These are phyloP conservation scores for Pouteria campechiana DNA, from an alignment of 179 eudicot species.

Conservation along the genomic window DNA sequence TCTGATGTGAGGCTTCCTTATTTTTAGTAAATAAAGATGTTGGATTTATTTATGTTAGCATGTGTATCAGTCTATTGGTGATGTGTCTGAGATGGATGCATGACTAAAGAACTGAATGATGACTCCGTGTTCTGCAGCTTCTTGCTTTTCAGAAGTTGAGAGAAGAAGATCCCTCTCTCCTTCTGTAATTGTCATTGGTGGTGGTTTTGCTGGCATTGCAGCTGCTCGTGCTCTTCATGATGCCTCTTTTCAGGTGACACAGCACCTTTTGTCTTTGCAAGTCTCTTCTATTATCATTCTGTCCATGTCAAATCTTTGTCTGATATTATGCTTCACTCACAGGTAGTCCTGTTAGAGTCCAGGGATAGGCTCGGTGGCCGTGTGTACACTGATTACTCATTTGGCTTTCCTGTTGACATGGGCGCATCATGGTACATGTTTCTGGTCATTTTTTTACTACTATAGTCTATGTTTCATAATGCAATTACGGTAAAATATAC, in stretches of 20 bases:
- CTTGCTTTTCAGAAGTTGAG: constrained; percentile 36
- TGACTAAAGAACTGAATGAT: not conserved
- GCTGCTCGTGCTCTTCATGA: constrained; percentile 94
- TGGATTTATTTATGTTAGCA: not conserved
- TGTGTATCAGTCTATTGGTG: not conserved
- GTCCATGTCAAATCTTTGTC: not conserved
- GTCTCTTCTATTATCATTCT: not conserved
- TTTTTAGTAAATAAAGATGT: not conserved
- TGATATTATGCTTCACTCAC: not conserved
- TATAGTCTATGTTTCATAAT: no score
- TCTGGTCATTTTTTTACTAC: constrained; percentile 1
- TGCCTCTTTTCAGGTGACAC: constrained; percentile 75
- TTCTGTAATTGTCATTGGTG: constrained; percentile 82
- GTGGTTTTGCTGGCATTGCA: constrained; percentile 87
- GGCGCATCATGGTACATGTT: constrained; percentile 99
- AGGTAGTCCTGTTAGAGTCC: constrained; percentile 86
- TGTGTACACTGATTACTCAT: constrained; percentile 88
- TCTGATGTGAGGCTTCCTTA: not conserved
- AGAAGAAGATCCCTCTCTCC: constrained; percentile 47
- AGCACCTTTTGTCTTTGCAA: not conserved
- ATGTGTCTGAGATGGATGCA: not conserved
- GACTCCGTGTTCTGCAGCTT: constrained; percentile 30
- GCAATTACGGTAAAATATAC: not conserved
- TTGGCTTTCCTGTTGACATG: constrained; percentile 92
- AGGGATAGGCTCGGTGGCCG: constrained; percentile 96